Evolutionary conservation across 208 protist species (phyloP).

Genomic region (Leptomonas seymouri): DNA sequence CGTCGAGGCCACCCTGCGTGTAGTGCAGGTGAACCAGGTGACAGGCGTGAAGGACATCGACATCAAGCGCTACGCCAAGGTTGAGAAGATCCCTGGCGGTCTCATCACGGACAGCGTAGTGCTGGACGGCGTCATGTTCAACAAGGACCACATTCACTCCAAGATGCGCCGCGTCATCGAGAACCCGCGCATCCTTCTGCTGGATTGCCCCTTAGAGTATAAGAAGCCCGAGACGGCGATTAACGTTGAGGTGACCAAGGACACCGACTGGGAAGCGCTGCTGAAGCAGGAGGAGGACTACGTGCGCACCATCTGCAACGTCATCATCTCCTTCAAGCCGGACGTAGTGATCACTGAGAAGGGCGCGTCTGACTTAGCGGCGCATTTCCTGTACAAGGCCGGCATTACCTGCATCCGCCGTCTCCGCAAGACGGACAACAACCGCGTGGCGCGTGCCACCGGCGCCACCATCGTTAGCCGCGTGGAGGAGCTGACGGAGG

Average conservation of each 20-base stretch:
- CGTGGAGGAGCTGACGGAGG: slow-evolving; percentile 97
- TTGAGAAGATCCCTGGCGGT: slow-evolving; percentile 99
- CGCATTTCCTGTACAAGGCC: slow-evolving; percentile 98
- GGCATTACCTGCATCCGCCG: slow-evolving; percentile 98
- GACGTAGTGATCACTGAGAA: slow-evolving; percentile 99
- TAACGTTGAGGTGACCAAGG: slow-evolving; percentile 97
- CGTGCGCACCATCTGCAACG: slow-evolving; percentile 96
- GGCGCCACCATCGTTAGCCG: slow-evolving; percentile 98
- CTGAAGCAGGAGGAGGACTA: slow-evolving; percentile 99
- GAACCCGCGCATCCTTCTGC: slow-evolving; percentile 98
- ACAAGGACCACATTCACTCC: slow-evolving; percentile 99
- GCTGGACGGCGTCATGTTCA: slow-evolving; percentile 99
- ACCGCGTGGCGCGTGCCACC: slow-evolving; percentile 98
- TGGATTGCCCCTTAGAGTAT: slow-evolving; percentile 99
- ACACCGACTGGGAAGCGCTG: slow-evolving; percentile 97
- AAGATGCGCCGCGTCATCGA: slow-evolving; percentile 99
- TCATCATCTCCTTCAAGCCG: slow-evolving; percentile 99
- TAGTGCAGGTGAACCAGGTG: slow-evolving; percentile 85
- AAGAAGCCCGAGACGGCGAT: slow-evolving; percentile 99
- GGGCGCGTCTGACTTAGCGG: slow-evolving; percentile 98
- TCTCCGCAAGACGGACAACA: slow-evolving; percentile 99
- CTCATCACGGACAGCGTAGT: slow-evolving; percentile 98
- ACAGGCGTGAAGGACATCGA: slow-evolving; percentile 97
- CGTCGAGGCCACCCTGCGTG: slow-evolving; percentile 97
- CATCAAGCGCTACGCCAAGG: slow-evolving; percentile 99